Evolutionary conservation across 441 rosid genomes (phyloP), one percentile per base, ranked within the genome.

Genomic region (Pelargonium australe): DNA sequence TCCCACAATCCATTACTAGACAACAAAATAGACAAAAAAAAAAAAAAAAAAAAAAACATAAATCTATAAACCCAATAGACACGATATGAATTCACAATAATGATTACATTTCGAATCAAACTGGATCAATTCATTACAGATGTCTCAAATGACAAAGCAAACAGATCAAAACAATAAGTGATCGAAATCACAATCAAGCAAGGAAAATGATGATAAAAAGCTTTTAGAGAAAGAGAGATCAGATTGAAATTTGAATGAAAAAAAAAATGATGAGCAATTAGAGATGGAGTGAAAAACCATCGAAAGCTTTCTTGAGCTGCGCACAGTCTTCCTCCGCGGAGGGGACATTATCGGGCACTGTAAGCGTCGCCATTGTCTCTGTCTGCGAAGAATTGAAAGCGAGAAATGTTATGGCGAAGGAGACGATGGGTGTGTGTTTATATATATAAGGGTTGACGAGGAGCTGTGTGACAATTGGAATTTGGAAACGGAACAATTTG

Each of bases 331-430:
- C 19, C 7, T 53, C 60, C 5, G 60, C 60, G 60, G 60, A 14
- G 14, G 60, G 60, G 17, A 53, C 60, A 7, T 53, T 19, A 14
- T 53, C 60, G 2, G 60, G 60, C 20, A 53, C 60, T n/a, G 60
- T 53, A n/a, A 53, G 60, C 20, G 60, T 53, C 60, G 60, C 60
- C 60, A 53, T 53, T 53, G 60, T 53, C 60, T 19, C 7, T 53
- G 60, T 14, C 34, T 28, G 34, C 34, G 4, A 28, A 28, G 4
- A 28, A 28, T 28, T 28, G 34, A 3, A 28, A 28, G 34, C 2
- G 34, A 1, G 4, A 28, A 28, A 28, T 28, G 34, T 28, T 1
- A 28, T 28, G 34, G 34, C 2, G 34, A 28, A 28, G 0, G 34
- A 28, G 34, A 28, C 25, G 25, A 23, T 23, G 25, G 25, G 25